Evolutionary conservation across 73 alveolate species (phyloP).

Genomic region (Breviolum minutum): DNA sequence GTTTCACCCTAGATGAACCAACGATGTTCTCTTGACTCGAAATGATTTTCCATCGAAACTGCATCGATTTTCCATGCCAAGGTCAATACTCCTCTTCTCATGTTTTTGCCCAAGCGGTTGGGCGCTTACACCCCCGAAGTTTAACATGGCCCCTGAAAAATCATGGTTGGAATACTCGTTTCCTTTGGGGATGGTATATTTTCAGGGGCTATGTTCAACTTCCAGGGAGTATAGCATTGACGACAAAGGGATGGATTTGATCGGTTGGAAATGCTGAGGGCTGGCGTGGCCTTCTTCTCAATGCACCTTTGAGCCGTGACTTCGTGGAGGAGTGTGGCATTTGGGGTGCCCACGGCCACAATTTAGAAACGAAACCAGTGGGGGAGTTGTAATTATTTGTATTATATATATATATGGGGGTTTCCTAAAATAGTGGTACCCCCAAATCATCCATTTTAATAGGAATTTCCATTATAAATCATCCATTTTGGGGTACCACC

Average conservation of each 20-base stretch:
- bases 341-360: conserved; percentile 42
- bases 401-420: neutral
- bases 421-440: no score
- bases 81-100: conserved; percentile 69
- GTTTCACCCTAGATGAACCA: no score
- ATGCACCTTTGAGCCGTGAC: conserved; percentile 86
- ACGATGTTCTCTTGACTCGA: no score
- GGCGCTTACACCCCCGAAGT: neutral
- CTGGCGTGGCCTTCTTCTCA: conserved; percentile 92
- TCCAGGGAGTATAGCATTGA: no score
- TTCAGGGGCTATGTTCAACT: no score
- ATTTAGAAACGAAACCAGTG: neutral
- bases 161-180: neutral
- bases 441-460: no score
- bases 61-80: neutral
- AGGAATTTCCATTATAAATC: no score
- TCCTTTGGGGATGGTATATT: no score
- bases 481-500: no score
- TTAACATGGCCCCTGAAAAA: neutral
- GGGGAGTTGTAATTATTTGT: neutral
- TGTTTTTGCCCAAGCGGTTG: conserved; percentile 35
- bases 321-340: conserved; percentile 92
- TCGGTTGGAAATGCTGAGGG: neutral
- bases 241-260: no score
- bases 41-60: neutral